Conservation (phyloP, 805 yeast species). For the Yarrowia sp. region DNA sequence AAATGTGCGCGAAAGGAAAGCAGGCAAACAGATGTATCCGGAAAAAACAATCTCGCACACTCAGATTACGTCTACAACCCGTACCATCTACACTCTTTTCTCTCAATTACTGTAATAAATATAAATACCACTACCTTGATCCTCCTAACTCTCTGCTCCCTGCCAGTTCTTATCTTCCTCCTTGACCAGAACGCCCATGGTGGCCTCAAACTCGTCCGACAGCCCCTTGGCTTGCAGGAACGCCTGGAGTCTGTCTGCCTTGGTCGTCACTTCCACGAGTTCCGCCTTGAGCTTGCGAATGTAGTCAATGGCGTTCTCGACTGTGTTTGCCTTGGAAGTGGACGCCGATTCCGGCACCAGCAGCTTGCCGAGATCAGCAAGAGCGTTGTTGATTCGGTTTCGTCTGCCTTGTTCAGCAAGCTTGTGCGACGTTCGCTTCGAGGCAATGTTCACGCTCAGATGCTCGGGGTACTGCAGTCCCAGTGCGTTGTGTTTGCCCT, state of each 20-base stretch:
- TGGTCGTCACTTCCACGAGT: conserved; percentile 45
- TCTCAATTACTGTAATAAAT: conserved; percentile 33
- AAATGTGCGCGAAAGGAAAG: too few species aligned
- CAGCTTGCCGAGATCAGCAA: conserved; percentile 71
- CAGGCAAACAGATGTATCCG: too few species aligned
- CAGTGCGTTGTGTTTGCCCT: conserved; percentile 54
- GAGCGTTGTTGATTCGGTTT: conserved; percentile 87
- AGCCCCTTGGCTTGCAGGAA: conserved; percentile 29
- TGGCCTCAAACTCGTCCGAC: conserved; percentile 30
- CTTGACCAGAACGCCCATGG: conserved; percentile 35
- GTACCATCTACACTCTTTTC: background rate
- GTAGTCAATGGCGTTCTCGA: conserved; percentile 81
- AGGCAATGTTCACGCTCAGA: conserved; percentile 50
- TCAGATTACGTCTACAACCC: too few species aligned
- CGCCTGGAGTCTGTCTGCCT: conserved; percentile 18
- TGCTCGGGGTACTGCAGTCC: conserved; percentile 55
- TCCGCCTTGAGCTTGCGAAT: conserved; percentile 59
- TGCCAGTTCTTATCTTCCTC: conserved; percentile 36
- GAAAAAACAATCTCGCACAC: too few species aligned
- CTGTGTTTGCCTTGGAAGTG: conserved; percentile 94
- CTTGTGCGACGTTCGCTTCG: conserved; percentile 78
- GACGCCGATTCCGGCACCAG: conserved; percentile 65
- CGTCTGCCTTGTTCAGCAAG: conserved; percentile 96
- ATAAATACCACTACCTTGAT: conserved; percentile 15
- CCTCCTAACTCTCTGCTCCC: conserved; percentile 2